Conservation (phyloP, 2,329 filamentous ascomycete species). For the Alternaria sp. region DNA sequence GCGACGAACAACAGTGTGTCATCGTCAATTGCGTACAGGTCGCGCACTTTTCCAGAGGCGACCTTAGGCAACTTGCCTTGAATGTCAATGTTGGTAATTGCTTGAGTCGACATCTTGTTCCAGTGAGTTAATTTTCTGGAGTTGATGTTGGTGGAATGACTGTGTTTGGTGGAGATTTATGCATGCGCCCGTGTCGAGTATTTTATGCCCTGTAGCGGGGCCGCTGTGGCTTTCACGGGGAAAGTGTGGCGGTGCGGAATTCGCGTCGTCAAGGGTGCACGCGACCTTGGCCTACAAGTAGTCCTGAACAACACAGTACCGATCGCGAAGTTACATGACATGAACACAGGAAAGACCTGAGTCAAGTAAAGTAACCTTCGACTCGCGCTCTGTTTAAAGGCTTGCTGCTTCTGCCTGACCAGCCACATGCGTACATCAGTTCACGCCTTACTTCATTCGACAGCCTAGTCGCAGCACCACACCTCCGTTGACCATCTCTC, state of each 20-base stretch:
- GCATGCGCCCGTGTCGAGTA: constrained; percentile 19
- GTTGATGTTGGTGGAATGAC: constrained; percentile 13
- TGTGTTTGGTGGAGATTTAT: constrained; percentile 16
- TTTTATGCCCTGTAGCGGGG: constrained; percentile 31
- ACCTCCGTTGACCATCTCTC: constrained; percentile 9
- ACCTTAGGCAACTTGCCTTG: constrained; percentile 55
- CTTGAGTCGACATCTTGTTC: constrained; percentile 37
- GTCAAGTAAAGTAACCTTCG: neutral
- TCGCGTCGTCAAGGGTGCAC: neutral
- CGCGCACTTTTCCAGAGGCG: constrained; percentile 77
- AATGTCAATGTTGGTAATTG: constrained; percentile 44
- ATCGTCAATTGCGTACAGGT: constrained; percentile 77
- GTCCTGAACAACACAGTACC: too few relatives aligned
- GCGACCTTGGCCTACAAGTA: neutral
- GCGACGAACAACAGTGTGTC: constrained; percentile 81
- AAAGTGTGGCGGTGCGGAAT: constrained; percentile 1
- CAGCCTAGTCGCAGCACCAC: constrained; percentile 17
- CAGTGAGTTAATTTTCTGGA: constrained; percentile 2
- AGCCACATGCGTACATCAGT: constrained; percentile 11
- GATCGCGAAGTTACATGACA: neutral
- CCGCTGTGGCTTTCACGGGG: constrained; percentile 10
- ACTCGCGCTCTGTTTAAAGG: neutral
- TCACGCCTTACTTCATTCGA: constrained; percentile 24
- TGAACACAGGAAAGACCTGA: neutral
- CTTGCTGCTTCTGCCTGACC: neutral